Base-by-base conservation (phyloP, 352 stramenopile genomes). In the Pythium volutum region DNA sequence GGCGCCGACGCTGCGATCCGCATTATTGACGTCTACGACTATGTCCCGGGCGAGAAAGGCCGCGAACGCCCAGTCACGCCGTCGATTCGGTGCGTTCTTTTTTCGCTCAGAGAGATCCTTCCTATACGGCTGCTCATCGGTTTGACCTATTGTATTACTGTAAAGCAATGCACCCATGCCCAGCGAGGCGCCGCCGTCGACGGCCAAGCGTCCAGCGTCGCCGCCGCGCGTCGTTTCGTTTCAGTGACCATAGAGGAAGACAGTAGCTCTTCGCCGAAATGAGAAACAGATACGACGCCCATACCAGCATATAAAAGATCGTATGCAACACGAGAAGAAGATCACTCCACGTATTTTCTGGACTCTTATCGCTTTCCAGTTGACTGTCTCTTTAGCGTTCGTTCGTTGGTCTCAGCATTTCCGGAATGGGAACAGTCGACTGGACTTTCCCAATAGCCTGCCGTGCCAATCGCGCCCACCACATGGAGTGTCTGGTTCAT, bases 21-120 rank as follows among this genome's bases (percentile, higher is more conserved):
- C 26, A 94, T 97, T 64, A 94, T 97, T 49, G 86, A 96, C 59
- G 79, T 97, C 25, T 87, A 93, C 64, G 82, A 94, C 64, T 78
- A 87, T 43, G 55, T 87, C 33, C 76, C 77, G 15, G 78, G 79
- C 27, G 79, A 89, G 51, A 91, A 85, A 48, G 72, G 59, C 8
- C 81, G 85, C 36, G 85, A 95, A 52, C 75, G 79, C 18, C 83
- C 83, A 1, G 75, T 89, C 18, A 87, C 81, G 9, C 80, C 76
- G 7, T 92, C 83, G 3, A 90, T 91, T 33, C 55, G 50, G 64
- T 71, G 51, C 25, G 64, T 58, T 39, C 18, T 42, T 23, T 20
- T 20, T n/a, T n/a, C n/a, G 27, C 8, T 12, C 36, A 48, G 22
- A 12, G 12, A 29, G 0, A 18, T 5, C 10, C 29, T 10, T 10